Conservation (phyloP, 176 grass and related monocot genomes). For the Themeda triandra region DNA sequence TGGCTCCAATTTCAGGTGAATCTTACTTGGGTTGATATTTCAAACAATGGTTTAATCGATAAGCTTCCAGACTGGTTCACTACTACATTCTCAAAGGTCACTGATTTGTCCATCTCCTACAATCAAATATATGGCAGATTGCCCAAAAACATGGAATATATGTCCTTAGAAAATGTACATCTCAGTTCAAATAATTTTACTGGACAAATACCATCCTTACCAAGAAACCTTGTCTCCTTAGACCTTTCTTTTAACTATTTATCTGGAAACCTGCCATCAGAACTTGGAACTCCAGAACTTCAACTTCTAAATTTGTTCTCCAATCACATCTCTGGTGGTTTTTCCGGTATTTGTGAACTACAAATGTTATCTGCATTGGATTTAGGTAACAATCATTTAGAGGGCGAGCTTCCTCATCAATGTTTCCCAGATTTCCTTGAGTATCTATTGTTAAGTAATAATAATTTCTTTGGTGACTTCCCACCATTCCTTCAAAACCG, state of each 20-base stretch:
- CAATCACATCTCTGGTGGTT: not conserved
- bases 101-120: not conserved
- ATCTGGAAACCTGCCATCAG: not conserved
- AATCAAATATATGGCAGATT: not conserved
- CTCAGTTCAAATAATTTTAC: not conserved
- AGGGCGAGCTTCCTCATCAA: not conserved
- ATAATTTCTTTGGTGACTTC: not conserved
- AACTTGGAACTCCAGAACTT: not conserved
- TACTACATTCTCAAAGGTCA: not conserved
- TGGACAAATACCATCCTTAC: not conserved
- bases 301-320: not conserved
- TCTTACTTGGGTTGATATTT: not conserved
- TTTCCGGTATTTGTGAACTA: not conserved
- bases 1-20: not conserved
- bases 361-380: not conserved
- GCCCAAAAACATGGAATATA: not conserved
- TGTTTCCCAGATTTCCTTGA: too few species aligned
- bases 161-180: not conserved
- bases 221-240: not conserved
- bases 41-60: not conserved
- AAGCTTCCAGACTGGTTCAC: constrained; percentile 17
- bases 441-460: not conserved
- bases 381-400: not conserved
- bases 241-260: constrained; percentile 9
- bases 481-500: not conserved